Evolutionary conservation across 441 rosid species (phyloP).

Genomic region (Adansonia gregorii): DNA sequence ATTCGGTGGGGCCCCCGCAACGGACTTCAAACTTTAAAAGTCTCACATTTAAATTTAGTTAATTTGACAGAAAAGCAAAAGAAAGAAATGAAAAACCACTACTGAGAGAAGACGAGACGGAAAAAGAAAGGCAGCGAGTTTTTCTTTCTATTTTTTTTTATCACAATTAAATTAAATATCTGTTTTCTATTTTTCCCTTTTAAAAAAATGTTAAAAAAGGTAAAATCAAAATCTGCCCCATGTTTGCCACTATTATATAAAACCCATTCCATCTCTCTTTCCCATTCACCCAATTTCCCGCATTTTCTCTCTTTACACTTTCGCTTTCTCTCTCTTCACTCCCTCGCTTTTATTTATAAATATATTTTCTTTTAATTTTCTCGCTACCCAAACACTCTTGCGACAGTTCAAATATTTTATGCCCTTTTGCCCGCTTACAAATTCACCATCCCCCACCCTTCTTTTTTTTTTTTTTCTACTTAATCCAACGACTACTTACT

Average conservation of each 20-base stretch:
- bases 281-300: conserved; percentile 25
- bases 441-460: not conserved
- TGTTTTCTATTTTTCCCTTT: not conserved
- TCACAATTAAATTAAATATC: not conserved
- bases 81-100: not conserved
- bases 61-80: conserved; percentile 29
- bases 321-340: not conserved
- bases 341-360: not conserved
- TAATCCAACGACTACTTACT: not conserved
- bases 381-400: conserved; percentile 5
- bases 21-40: conserved; percentile 44
- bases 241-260: conserved; percentile 34
- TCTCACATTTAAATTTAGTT: conserved; percentile 46
- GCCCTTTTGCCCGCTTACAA: not conserved
- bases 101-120: not conserved
- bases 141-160: no score
- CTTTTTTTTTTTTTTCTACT: not conserved
- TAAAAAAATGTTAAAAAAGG: not conserved
- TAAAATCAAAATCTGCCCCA: conserved; percentile 15
- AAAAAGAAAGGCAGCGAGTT: conserved; percentile 25
- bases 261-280: conserved; percentile 32
- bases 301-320: conserved; percentile 36
- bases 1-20: conserved; percentile 39
- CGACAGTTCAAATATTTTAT: not conserved
- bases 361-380: not conserved